Conservation (phyloP, 2,329 filamentous ascomycete species). For the Graphilbum ipis-grandicollis region DNA sequence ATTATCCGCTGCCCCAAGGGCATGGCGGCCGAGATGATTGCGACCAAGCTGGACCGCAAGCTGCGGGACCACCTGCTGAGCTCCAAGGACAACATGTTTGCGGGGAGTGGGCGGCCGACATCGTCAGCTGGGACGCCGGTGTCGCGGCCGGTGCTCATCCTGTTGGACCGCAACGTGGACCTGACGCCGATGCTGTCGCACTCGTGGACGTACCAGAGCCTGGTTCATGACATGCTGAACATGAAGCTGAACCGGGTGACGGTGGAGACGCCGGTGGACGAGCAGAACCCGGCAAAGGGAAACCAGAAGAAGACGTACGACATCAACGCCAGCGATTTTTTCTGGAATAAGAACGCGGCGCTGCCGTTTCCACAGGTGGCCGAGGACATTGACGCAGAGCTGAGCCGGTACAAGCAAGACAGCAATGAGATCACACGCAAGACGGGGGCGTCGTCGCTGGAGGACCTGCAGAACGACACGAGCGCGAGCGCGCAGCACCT, state of each 20-base stretch:
- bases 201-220: constrained; percentile 65
- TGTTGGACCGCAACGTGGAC: constrained; percentile 91
- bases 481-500: constrained; percentile 83
- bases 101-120: constrained; percentile 38
- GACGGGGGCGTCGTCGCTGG: constrained; percentile 80
- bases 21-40: constrained; percentile 85
- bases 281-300: constrained; percentile 55
- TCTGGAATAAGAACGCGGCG: constrained; percentile 86
- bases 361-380: constrained; percentile 90
- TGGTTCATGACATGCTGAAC: constrained; percentile 49
- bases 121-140: constrained; percentile 44
- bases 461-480: constrained; percentile 81
- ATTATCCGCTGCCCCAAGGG: constrained; percentile 90
- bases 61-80: constrained; percentile 92
- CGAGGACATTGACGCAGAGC: constrained; percentile 78
- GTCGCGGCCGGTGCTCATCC: constrained; percentile 74
- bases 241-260: constrained; percentile 68
- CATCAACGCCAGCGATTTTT: constrained; percentile 78
- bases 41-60: constrained; percentile 85
- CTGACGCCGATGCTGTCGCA: constrained; percentile 97
- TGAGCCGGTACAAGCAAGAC: constrained; percentile 90
- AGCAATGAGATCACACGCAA: constrained; percentile 88
- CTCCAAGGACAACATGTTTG: constrained; percentile 95
- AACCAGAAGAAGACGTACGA: constrained; percentile 82
- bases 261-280: constrained; percentile 68